Base-by-base conservation (phyloP, 192 early-diverging fungal genomes). In the Backusella australiensis region DNA sequence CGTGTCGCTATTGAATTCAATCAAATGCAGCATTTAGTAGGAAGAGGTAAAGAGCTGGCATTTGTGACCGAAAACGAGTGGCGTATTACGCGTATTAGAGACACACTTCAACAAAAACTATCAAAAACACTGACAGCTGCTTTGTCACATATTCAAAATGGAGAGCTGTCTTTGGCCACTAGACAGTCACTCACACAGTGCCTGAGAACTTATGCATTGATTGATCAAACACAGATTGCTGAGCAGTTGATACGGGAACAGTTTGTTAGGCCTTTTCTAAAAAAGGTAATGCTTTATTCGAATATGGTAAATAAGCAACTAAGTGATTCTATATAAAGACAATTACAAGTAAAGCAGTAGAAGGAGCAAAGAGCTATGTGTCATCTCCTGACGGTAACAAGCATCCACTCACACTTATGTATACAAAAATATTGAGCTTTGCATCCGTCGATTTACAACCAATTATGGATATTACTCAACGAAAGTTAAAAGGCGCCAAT, bases 1-100 rank as follows among this genome's bases (percentile, higher is more conserved):
- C 89, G 94, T 23, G 93, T 95, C 7, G 94, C 94, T 15, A 90
- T 93, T 34, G 94, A 95, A 82, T 95, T 88, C 75, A 95, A 95
- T 70, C 93, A 95, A 69, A 90, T 95, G 84, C 91, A 89, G 73
- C 92, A 93, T 75, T 86, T 95, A 7, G 90, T 93, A 1, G 85
- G 82, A 19, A 83, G 85, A 63, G 91, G 91, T 7, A 83, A 90
- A 70, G 83, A 75, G 12, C 77, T 90, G 21, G 83, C 91, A 1
- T 93, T 95, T 82, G 91, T 95, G 11, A 73, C 84, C n/a, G 89
- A 91, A 38, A 89, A 93, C 75, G 86, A 89, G 73, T 93, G 93
- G 93, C 79, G 92, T 68, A 91, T 95, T 38, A 83, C 75, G 21
- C 84, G 91, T n/a, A 94, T 95, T 44, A 92, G 92, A 78, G 87